These are phyloP conservation scores for Auricularia heimuer DNA, from an alignment of 768 basidiomycete genomes.

Conservation along the genomic window DNA sequence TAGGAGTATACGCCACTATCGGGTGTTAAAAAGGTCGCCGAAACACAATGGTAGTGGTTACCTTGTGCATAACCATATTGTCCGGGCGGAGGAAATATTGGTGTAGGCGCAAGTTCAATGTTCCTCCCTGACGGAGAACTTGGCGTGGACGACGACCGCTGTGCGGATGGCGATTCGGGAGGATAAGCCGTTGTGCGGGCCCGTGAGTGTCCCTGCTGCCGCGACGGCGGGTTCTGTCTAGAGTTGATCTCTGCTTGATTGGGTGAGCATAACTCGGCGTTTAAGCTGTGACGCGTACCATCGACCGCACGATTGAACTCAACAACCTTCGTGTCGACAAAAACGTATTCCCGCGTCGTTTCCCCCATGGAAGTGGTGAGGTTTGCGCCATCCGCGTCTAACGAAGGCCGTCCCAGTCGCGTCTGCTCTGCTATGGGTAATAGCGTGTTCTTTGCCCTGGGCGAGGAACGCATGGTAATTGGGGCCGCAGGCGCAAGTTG, in stretches of 20 bases:
- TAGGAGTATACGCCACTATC: constrained; percentile 16
- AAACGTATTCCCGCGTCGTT: constrained; percentile 78
- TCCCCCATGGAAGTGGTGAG: constrained; percentile 19
- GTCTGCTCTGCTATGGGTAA: constrained; percentile 8
- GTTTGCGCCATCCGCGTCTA: constrained; percentile 7
- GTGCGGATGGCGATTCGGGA: constrained; percentile 49
- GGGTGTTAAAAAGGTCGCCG: constrained; percentile 45
- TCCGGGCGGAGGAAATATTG: background rate
- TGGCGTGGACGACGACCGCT: constrained; percentile 38
- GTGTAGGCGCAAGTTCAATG: background rate
- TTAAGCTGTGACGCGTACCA: constrained; percentile 39
- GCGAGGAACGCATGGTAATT: background rate
- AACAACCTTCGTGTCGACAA: constrained; percentile 82
- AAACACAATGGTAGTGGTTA: background rate
- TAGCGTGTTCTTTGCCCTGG: background rate
- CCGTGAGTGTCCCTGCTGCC: background rate
- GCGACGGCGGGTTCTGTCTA: background rate
- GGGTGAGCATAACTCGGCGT: background rate
- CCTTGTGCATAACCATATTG: background rate
- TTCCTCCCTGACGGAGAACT: constrained; percentile 20
- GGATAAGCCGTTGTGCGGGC: constrained; percentile 8
- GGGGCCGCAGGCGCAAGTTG: background rate
- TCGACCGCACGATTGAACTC: constrained; percentile 90
- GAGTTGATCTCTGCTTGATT: background rate
- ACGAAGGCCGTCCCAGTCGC: constrained; percentile 4